Conservation (phyloP, 169 alveolate genomes). For the Babesia sp. region DNA sequence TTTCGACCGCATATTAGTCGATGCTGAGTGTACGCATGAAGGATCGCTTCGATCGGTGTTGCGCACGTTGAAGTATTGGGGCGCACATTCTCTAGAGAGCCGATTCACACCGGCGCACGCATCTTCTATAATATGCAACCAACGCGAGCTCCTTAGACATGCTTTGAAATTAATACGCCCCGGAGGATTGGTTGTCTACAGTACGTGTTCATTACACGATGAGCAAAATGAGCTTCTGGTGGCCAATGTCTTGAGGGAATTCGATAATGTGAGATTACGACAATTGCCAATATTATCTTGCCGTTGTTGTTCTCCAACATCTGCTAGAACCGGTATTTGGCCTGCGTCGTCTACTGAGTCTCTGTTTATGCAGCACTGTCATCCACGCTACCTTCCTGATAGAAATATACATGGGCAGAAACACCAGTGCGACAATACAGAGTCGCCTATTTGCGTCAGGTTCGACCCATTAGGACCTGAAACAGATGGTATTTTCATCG, state of each 20-base stretch:
- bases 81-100: constrained; percentile 43
- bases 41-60: constrained; percentile 90
- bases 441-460: constrained; percentile 55
- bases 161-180: constrained; percentile 93
- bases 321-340: constrained; percentile 34
- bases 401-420: not conserved
- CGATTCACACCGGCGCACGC: constrained; percentile 64
- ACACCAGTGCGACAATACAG: constrained; percentile 9
- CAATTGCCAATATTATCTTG: constrained; percentile 54
- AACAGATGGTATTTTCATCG: constrained; percentile 62
- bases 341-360: constrained; percentile 37
- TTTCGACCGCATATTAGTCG: constrained; percentile 91
- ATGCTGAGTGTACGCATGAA: constrained; percentile 95
- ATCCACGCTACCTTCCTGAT: constrained; percentile 7
- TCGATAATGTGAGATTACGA: constrained; percentile 54
- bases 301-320: constrained; percentile 34
- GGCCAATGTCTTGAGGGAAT: constrained; percentile 89
- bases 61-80: constrained; percentile 87
- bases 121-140: constrained; percentile 87
- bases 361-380: not conserved
- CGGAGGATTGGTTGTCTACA: constrained; percentile 95
- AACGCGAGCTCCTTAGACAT: constrained; percentile 90
- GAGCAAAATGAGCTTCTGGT: constrained; percentile 96
- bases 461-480: constrained; percentile 44
- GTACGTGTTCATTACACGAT: constrained; percentile 94